Evolutionary conservation across 2,329 filamentous ascomycete genomes (phyloP).

Genomic region (Talaromyces albobiverticillius): DNA sequence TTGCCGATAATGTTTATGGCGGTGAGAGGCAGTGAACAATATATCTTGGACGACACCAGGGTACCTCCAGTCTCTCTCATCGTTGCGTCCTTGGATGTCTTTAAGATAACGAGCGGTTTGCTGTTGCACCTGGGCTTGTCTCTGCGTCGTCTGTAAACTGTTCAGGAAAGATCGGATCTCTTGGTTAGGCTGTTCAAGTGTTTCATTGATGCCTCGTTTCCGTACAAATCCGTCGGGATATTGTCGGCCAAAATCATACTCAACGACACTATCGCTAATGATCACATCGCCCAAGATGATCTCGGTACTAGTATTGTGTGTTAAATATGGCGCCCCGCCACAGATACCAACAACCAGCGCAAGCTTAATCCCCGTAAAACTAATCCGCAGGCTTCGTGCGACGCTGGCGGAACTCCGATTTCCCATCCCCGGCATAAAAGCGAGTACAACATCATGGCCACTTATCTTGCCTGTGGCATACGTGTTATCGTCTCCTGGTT

Average conservation of each 20-base stretch:
- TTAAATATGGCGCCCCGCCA: not conserved
- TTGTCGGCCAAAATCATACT: not conserved
- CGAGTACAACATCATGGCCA: not conserved
- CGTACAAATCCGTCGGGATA: not conserved
- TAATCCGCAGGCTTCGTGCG: not conserved
- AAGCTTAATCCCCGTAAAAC: not conserved
- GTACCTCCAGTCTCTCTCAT: not conserved
- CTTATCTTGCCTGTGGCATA: not conserved
- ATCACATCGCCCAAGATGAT: not conserved
- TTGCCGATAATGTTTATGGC: not conserved
- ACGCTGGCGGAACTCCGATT: not conserved
- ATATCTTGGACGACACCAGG: not conserved
- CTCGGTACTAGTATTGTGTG: not conserved
- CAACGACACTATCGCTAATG: not conserved
- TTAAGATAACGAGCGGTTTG: not conserved
- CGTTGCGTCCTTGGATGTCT: not conserved
- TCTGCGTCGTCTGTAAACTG: not conserved
- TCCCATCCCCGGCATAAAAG: not conserved
- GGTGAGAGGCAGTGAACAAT: not conserved
- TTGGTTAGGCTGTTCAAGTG: not conserved
- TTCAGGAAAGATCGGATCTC: not conserved
- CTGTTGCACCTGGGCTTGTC: not conserved
- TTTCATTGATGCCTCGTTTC: not conserved
- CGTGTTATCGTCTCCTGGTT: not conserved
- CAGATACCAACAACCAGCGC: slow-evolving; percentile 1